These are phyloP conservation scores for Eutrema heterophyllum DNA, from an alignment of 345 rosid genomes.

Conservation along the genomic window DNA sequence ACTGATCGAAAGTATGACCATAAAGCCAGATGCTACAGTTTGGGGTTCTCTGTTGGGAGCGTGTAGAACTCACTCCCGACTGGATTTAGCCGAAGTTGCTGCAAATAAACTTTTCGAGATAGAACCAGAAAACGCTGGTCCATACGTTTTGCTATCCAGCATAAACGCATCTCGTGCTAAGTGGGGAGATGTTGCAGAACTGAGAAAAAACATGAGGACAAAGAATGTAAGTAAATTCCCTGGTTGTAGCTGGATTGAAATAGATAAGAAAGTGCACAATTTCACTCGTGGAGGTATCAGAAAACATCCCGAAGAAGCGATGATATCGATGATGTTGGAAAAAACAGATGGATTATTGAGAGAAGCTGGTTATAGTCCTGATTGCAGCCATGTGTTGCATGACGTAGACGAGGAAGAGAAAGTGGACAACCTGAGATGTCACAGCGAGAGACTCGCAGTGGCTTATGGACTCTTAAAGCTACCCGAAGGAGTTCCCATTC, in stretches of 20 bases:
- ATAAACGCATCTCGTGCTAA: constrained; percentile 63
- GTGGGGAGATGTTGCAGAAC: constrained; percentile 55
- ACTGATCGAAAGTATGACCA: constrained; percentile 54
- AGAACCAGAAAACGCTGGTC: constrained; percentile 72
- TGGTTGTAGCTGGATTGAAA: constrained; percentile 80
- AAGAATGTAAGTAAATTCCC: constrained; percentile 58
- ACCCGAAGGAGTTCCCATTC: constrained; percentile 60
- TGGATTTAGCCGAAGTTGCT: constrained; percentile 72
- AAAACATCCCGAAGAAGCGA: constrained; percentile 50
- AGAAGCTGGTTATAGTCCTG: constrained; percentile 75
- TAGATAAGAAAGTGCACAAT: constrained; percentile 59
- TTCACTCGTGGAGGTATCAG: constrained; percentile 55
- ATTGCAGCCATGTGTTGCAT: constrained; percentile 65
- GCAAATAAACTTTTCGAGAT: constrained; percentile 56
- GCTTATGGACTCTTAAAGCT: constrained; percentile 78
- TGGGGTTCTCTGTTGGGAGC: constrained; percentile 86
- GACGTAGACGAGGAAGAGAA: constrained; percentile 91
- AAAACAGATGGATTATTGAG: constrained; percentile 49
- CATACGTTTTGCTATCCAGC: constrained; percentile 61
- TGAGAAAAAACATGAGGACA: constrained; percentile 51
- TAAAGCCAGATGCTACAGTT: constrained; percentile 70
- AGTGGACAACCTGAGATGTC: constrained; percentile 48
- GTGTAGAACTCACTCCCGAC: constrained; percentile 57
- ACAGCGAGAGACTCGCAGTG: constrained; percentile 74
- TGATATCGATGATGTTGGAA: constrained; percentile 50